Percentiles rank a stretch among this genome's conserved stretches.
Evolutionary conservation across 768 basidiomycete genomes (phyloP).

Genomic region (Neoboletus subvelutipes): DNA sequence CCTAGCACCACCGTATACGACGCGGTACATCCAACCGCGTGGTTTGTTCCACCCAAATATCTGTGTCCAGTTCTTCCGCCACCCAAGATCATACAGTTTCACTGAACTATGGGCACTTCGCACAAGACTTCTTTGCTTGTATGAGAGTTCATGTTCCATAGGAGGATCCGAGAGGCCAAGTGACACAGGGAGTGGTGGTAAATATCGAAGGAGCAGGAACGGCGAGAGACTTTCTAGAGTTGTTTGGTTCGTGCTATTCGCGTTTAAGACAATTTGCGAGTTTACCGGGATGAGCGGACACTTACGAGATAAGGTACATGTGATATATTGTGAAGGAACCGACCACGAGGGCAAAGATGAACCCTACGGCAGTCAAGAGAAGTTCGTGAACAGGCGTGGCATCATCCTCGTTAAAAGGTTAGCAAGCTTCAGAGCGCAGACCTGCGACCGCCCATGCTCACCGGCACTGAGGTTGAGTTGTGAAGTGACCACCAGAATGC

Average conservation of each 20-base stretch:
- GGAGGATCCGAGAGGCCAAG: constrained; percentile 65
- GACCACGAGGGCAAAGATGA: constrained; percentile 60
- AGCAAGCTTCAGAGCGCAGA: neutral
- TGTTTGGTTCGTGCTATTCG: constrained; percentile 76
- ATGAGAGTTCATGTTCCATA: constrained; percentile 68
- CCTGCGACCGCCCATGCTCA: constrained; percentile 35
- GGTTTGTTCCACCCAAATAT: constrained; percentile 59
- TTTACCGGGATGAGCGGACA: constrained; percentile 12
- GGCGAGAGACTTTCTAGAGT: constrained; percentile 76
- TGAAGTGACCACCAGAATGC: constrained; percentile 66
- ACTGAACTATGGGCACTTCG: constrained; percentile 60
- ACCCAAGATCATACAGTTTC: constrained; percentile 71
- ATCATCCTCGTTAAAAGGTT: constrained; percentile 47
- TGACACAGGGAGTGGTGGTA: constrained; percentile 56
- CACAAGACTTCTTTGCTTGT: constrained; percentile 62
- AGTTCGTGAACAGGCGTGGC: constrained; percentile 70
- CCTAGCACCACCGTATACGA: constrained; percentile 65
- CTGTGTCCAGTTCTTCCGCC: constrained; percentile 67
- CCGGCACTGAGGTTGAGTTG: constrained; percentile 55
- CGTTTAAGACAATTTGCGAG: neutral
- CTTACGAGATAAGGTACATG: constrained; percentile 71
- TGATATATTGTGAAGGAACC: constrained; percentile 80
- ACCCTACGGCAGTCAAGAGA: constrained; percentile 56
- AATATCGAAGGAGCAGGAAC: constrained; percentile 67
- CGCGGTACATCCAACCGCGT: constrained; percentile 51